Conservation (phyloP, 805 yeast species). For the Starmerella riodocensis region DNA sequence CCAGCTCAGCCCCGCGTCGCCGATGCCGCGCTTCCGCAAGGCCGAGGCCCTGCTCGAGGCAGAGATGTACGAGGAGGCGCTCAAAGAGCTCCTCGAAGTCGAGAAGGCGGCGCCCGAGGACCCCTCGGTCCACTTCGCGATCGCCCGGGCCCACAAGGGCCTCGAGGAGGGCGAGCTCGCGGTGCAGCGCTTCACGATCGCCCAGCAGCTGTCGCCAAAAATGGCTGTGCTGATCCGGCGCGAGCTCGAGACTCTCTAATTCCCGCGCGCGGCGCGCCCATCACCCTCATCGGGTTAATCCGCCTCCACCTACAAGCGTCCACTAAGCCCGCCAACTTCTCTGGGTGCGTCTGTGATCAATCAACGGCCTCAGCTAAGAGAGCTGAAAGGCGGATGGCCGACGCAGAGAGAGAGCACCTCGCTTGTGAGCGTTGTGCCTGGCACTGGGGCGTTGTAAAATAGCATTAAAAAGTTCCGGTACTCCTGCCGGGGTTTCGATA, state of each 20-base stretch:
- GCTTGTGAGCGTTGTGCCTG: no score
- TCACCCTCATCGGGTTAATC: no score
- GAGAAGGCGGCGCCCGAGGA: slow-evolving; percentile 81
- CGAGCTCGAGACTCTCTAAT: slow-evolving; percentile 44
- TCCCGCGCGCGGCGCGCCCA: no score
- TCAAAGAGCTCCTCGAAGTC: slow-evolving; percentile 59
- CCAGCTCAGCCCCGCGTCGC: slow-evolving; percentile 69
- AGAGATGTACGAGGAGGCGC: slow-evolving; percentile 59
- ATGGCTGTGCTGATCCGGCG: slow-evolving; percentile 38
- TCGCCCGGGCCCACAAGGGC: slow-evolving; percentile 75
- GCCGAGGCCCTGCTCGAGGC: slow-evolving; percentile 67
- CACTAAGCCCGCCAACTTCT: no score
- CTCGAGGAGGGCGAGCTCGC: slow-evolving; percentile 66
- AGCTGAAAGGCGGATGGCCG: no score
- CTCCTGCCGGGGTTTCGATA: no score
- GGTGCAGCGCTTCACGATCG: slow-evolving; percentile 71
- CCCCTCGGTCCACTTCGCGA: slow-evolving; percentile 77
- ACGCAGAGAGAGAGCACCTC: no score
- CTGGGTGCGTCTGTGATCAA: no score
- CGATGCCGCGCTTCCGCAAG: slow-evolving; percentile 75
- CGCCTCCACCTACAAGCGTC: no score
- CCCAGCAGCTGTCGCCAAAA: slow-evolving; percentile 82
- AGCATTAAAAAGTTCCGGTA: no score
- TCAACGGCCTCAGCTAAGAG: no score
- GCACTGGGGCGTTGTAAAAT: no score